Evolutionary conservation across 176 grass and related monocot genomes (phyloP).

Genomic region (Elymus sibiricus): DNA sequence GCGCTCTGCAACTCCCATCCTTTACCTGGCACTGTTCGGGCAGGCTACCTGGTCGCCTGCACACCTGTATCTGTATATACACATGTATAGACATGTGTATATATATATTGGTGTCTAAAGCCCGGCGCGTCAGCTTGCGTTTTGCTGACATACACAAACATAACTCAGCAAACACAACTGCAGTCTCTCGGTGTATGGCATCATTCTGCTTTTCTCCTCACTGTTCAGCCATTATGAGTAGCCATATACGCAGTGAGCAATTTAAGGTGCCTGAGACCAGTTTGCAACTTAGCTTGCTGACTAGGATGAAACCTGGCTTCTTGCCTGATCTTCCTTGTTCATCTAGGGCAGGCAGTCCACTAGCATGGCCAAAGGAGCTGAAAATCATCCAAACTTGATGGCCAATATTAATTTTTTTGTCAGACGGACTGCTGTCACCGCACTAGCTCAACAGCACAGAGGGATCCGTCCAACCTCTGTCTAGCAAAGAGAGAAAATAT

Average conservation of each 20-base stretch:
- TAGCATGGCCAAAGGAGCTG: neutral
- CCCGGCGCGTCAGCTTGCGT: neutral
- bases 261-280: neutral
- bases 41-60: conserved; percentile 25
- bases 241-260: conserved; percentile 4
- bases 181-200: neutral
- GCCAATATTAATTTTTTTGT: neutral
- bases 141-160: neutral
- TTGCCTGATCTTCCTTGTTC: conserved; percentile 17
- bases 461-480: neutral
- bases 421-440: neutral
- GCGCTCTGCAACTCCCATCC: conserved; percentile 15
- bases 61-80: neutral
- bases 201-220: neutral
- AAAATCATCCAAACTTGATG: conserved; percentile 4
- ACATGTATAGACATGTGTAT: neutral
- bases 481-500: neutral
- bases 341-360: neutral
- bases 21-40: conserved; percentile 26
- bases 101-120: neutral
- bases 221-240: neutral
- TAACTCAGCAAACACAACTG: too few relatives aligned
- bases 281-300: conserved; percentile 2
- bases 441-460: neutral
- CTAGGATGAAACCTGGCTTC: neutral